A percentile compares a stretch with the other conserved stretches of the same genome.
phyloP scores from a whole-genome alignment of 1,284 basidiomycete genomes.

The Erythrobasidium hasegawianum region DNA sequence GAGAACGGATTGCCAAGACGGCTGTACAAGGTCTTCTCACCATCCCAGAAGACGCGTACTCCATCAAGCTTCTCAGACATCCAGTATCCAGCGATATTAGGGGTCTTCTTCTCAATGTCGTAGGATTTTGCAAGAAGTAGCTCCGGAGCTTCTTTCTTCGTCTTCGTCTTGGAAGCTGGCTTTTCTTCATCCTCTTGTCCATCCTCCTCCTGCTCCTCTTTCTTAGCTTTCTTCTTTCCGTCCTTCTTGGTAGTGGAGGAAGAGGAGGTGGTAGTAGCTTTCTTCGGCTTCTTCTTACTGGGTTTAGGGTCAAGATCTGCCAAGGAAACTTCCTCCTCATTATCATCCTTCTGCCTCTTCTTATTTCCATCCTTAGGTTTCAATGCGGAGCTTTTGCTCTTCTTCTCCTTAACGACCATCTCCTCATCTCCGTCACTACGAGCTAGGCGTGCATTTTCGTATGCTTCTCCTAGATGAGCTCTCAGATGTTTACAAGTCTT shows the following conservation, averaged over 20 bases:
- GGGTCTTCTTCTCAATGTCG: background rate
- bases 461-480: background rate
- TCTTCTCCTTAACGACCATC: slow-evolving; percentile 1
- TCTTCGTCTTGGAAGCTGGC: background rate
- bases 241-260: background rate
- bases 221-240: background rate
- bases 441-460: background rate
- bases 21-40: slow-evolving; percentile 56
- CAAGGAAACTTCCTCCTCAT: background rate
- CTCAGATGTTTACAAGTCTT: background rate
- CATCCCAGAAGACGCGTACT: slow-evolving; percentile 59
- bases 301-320: background rate
- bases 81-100: slow-evolving; percentile 54
- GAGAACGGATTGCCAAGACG: slow-evolving; percentile 61
- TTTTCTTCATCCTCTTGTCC: background rate
- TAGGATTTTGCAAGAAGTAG: background rate
- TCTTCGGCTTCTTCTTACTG: background rate
- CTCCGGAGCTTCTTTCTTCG: background rate
- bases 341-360: background rate
- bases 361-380: background rate
- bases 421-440: background rate
- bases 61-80: slow-evolving; percentile 60
- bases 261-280: background rate
- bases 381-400: background rate
- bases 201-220: background rate